phyloP scores from a whole-genome alignment of 768 basidiomycete genomes.

The Filobasidium wieringae region DNA sequence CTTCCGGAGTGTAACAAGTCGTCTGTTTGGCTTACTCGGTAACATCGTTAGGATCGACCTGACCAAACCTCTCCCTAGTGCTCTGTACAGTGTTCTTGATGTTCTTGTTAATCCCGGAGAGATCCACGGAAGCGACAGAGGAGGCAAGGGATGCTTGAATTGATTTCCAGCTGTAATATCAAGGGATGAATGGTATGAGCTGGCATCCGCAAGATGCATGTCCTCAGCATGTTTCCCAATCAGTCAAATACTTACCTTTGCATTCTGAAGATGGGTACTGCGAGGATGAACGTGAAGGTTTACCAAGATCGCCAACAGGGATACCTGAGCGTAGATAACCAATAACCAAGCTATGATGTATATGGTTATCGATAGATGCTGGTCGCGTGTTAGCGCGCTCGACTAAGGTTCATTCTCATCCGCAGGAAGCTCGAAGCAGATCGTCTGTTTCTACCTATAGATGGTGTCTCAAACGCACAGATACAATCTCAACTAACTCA shows the following conservation, averaged over 20 bases:
- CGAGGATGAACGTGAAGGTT: too few relatives aligned
- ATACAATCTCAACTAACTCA: too few relatives aligned
- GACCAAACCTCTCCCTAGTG: conserved; percentile 63
- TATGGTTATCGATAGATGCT: too few relatives aligned
- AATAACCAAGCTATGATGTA: too few relatives aligned
- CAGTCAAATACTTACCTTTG: background rate
- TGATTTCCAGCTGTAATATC: background rate
- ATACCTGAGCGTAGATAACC: too few relatives aligned
- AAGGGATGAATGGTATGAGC: background rate
- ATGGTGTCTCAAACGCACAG: too few relatives aligned
- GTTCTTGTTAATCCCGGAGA: conserved; percentile 28
- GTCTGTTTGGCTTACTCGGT: conserved; percentile 78
- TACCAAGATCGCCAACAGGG: too few relatives aligned
- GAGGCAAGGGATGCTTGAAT: conserved; percentile 11
- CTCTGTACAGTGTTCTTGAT: conserved; percentile 36
- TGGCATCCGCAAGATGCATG: background rate
- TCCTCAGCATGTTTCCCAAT: background rate
- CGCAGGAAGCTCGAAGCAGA: too few relatives aligned
- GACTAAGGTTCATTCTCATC: too few relatives aligned
- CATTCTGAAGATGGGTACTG: background rate
- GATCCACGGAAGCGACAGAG: conserved; percentile 26
- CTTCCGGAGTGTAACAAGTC: background rate
- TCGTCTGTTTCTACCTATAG: too few relatives aligned
- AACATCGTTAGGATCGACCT: conserved; percentile 80
- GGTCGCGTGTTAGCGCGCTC: too few relatives aligned